A percentile compares a stretch with the other conserved stretches of the same genome.
These are phyloP conservation scores for Danielia oregonensis DNA, from an alignment of 805 yeast species.

Conservation along the genomic window DNA sequence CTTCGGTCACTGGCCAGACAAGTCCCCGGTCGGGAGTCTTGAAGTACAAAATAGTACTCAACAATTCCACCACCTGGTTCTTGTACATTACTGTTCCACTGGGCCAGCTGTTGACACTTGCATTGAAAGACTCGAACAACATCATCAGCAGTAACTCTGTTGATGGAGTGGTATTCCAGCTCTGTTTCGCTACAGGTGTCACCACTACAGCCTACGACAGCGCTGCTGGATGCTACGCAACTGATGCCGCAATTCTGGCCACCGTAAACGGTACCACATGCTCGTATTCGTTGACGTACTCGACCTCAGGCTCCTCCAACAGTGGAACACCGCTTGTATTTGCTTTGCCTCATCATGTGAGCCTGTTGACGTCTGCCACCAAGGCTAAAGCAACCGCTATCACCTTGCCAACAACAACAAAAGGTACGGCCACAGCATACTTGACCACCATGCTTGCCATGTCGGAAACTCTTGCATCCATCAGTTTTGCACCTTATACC, in stretches of 20 bases:
- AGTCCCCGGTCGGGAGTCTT: conserved; percentile 9
- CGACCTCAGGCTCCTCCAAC: conserved; percentile 47
- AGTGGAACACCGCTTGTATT: conserved; percentile 50
- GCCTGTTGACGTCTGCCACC: conserved; percentile 35
- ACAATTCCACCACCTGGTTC: conserved; percentile 46
- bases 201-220: conserved; percentile 43
- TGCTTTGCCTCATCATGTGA: conserved; percentile 67
- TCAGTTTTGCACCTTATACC: conserved; percentile 40
- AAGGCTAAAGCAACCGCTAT: conserved; percentile 37
- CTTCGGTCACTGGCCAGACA: background rate
- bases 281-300: conserved; percentile 45
- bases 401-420: conserved; percentile 47
- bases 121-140: background rate
- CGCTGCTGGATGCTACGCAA: conserved; percentile 68
- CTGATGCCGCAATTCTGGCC: conserved; percentile 47
- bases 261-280: conserved; percentile 45
- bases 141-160: conserved; percentile 1
- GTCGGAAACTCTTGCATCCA: conserved; percentile 25
- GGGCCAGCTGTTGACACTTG: background rate
- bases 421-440: conserved; percentile 48
- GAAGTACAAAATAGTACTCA: conserved; percentile 40
- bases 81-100: conserved; percentile 39
- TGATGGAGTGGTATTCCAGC: conserved; percentile 1
- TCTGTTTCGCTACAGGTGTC: conserved; percentile 1
- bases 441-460: conserved; percentile 37